Conservation (phyloP, 164 flowering plant genomes). For the Vitis amurensis region DNA sequence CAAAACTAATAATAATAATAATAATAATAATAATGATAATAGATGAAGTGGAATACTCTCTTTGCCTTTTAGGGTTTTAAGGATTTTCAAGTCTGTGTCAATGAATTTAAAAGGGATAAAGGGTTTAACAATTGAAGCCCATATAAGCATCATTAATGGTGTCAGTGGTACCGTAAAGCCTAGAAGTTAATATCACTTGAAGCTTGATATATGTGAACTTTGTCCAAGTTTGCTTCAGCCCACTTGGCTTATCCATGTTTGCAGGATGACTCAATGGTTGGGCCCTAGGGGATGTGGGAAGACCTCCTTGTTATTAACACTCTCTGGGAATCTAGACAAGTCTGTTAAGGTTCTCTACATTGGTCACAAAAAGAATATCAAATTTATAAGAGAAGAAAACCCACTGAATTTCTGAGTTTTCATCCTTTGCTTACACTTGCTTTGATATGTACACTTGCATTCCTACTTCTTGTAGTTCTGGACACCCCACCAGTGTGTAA, state of each 20-base stretch:
- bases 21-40: too few relatives aligned
- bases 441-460: too few relatives aligned
- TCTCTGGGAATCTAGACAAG: constrained; percentile 32
- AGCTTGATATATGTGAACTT: neutral
- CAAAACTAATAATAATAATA: too few relatives aligned
- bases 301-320: constrained; percentile 38
- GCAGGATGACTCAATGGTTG: constrained; percentile 44
- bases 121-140: constrained; percentile 9
- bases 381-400: too few relatives aligned
- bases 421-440: neutral
- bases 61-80: too few relatives aligned
- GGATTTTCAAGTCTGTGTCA: too few relatives aligned
- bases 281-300: constrained; percentile 54
- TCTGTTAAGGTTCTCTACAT: constrained; percentile 30
- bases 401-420: neutral
- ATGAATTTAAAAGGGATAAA: too few relatives aligned
- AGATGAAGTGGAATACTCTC: too few relatives aligned
- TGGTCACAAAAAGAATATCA: neutral
- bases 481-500: neutral
- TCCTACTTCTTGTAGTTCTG: neutral
- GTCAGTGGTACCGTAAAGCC: constrained; percentile 39
- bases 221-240: neutral
- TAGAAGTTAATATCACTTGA: constrained; percentile 26
- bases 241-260: constrained; percentile 6
- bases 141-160: constrained; percentile 29